Evolutionary conservation across 805 yeast genomes (phyloP).

Genomic region (Alloascoidea africana): DNA sequence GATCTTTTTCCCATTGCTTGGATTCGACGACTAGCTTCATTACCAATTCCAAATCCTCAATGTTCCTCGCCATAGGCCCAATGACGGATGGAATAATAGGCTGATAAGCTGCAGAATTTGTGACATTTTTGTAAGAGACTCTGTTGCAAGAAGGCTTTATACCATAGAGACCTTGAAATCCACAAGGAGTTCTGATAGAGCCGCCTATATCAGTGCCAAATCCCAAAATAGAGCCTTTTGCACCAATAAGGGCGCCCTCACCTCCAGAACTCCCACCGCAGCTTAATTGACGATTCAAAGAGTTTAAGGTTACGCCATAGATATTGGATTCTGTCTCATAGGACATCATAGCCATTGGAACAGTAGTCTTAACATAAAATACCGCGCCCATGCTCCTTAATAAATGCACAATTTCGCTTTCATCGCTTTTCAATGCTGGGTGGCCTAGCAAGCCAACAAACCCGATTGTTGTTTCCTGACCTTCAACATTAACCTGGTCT

Average conservation of each 20-base stretch:
- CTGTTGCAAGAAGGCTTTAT: constrained; percentile 30
- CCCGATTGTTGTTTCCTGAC: constrained; percentile 34
- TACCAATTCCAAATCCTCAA: constrained; percentile 34
- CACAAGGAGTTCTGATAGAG: constrained; percentile 32
- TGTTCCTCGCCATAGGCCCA: constrained; percentile 37
- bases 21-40: constrained; percentile 22
- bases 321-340: constrained; percentile 29
- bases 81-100: constrained; percentile 39
- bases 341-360: constrained; percentile 35
- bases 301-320: constrained; percentile 31
- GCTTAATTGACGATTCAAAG: constrained; percentile 25
- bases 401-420: constrained; percentile 22
- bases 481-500: constrained; percentile 31
- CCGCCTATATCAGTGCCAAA: constrained; percentile 42
- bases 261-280: constrained; percentile 47
- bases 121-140: constrained; percentile 15
- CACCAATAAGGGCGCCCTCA: constrained; percentile 32
- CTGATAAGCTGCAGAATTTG: constrained; percentile 30
- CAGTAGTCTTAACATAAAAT: constrained; percentile 37
- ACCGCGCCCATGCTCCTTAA: constrained; percentile 35
- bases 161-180: constrained; percentile 32
- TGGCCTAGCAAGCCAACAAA: constrained; percentile 27
- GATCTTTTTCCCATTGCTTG: constrained; percentile 29
- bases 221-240: constrained; percentile 36
- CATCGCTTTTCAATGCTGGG: constrained; percentile 19